A percentile compares a stretch with the other conserved stretches of the same genome.
Conservation (phyloP, 345 rosid species). For the Erucastrum elatum region DNA sequence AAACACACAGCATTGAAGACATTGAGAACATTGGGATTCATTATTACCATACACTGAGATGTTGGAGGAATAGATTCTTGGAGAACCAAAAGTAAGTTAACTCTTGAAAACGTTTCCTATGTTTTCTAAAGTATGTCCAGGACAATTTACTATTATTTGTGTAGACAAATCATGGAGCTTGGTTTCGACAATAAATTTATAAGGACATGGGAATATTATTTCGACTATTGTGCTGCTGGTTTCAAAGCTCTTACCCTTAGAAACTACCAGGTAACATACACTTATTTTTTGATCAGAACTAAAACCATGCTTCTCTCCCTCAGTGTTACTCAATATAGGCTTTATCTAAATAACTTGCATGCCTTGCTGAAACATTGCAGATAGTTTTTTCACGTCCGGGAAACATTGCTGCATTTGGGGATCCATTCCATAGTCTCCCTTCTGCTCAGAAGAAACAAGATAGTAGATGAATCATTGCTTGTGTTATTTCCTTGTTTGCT, state of each 20-base stretch:
- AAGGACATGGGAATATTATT: constrained; percentile 44
- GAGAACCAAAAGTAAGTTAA: constrained; percentile 53
- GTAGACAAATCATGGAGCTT: constrained; percentile 56
- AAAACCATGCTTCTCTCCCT: background rate
- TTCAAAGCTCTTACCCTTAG: constrained; percentile 66
- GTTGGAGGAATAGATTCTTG: constrained; percentile 73
- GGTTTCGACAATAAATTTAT: constrained; percentile 76
- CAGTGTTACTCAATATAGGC: background rate
- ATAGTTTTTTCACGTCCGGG: constrained; percentile 74
- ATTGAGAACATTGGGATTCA: constrained; percentile 78
- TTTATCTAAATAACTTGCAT: background rate
- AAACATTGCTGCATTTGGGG: constrained; percentile 48
- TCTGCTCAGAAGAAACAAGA: background rate
- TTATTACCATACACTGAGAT: constrained; percentile 66
- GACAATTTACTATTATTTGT: background rate
- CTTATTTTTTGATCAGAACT: too few relatives aligned
- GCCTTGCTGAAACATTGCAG: constrained; percentile 28
- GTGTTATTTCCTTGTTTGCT: background rate
- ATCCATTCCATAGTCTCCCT: constrained; percentile 33
- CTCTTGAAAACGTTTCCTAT: too few relatives aligned
- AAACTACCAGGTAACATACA: constrained; percentile 57
- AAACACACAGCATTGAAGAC: constrained; percentile 59
- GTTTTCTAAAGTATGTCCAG: too few relatives aligned
- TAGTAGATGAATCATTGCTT: background rate
- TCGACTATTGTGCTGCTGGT: constrained; percentile 51